Evolutionary conservation across 1,284 basidiomycete genomes (phyloP), one percentile per base, ranked within the genome.

Genomic region (Ceratobasidium sp.): DNA sequence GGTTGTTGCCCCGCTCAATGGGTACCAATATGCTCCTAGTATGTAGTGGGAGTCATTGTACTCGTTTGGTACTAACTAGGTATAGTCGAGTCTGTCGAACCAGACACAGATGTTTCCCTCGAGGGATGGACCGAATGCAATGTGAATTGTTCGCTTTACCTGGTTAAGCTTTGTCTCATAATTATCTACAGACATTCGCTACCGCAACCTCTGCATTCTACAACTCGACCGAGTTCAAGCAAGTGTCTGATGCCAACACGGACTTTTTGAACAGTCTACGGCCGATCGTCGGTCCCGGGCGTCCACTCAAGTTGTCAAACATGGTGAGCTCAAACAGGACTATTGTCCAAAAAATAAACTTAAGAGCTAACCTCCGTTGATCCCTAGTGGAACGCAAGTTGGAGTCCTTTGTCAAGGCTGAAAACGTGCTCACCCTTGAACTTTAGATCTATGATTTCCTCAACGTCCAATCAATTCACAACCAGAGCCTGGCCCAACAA

Each of bases 91-190:
- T 91, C 91, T 6, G 86, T 94, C 53, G 89, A 93, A 75, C 89
- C 91, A 29, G 83, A 82, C 47, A 90, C 93, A 73, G 90, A 91
- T 75, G 85, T 89, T 73, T 89, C 89, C 39, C 81, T 95, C 73
- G 91, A 95, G 77, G 86, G 87, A 70, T 95, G 89, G 89, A 92
- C 90, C 16, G 81, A 85, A 74, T 93, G 91, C 79, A 88, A 77
- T 41, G 83, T 78, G 16, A 47, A n/a, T 36, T 36, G 42, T 25
- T 56, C 67, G 29, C 42, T 39, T 47, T 21, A 69, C 67, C 13
- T 23, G 62, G 42, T 41, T 44, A 3, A 29, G 54, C 29, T 41
- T 46, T 44, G 14, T 88, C 71, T 58, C 60, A 49, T 82, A 87
- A 70, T 72, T 72, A 6, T 89, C 88, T 33, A 23, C 25, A 69